Evolutionary conservation across 225 moss, liverwort and hornwort species (phyloP), one percentile per base, ranked within the genome.

Genomic region (Sphagnum tenellum): DNA sequence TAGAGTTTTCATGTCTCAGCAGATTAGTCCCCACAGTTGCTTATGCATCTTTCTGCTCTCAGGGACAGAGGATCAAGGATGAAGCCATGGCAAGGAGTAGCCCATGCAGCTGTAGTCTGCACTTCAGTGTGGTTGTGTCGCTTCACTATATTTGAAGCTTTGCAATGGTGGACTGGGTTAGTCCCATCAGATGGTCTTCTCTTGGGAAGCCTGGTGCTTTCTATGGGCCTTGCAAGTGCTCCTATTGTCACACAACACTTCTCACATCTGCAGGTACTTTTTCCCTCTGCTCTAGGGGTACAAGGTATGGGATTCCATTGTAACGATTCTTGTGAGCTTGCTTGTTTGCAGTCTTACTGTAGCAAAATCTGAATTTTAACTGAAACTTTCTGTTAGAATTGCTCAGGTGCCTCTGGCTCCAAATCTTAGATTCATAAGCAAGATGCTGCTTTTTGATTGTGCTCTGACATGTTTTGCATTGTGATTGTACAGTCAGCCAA

Each of bases 71-170:
- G 83, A 56, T 90, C 90, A 45, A 90, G 82, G 74, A 93, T 98
- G 93, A 98, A 93, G 73, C 74, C 86, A 70, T 98, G 98, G 98
- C 90, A 98, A 82, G 98, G 98, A 65, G 69, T 86, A 63, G 69
- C 70, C 7, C 94, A 98, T 75, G 89, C 90, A 57, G 86, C 75
- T 44, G 78, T 98, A 65, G 89, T 98, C 10, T 58, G 79, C 58
- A 70, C 81, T 44, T 80, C 86, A 48, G 93, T 93, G n/a, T 98
- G 98, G 98, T 68, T 88, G 12, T 98, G 90, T 82, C 87, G 98
- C 74, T 86, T 93, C 72, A 90, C 90, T 10, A 81, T 98, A 51
- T 93, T 85, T 66, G 98, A 98, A 79, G 86, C 87, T 70, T 59
- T 98, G 48, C 90, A 90, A 71, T 93, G 90, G 98, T 90, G 81